Evolutionary conservation across 495 filamentous ascomycete genomes (phyloP).

Genomic region (Collariella sp.): DNA sequence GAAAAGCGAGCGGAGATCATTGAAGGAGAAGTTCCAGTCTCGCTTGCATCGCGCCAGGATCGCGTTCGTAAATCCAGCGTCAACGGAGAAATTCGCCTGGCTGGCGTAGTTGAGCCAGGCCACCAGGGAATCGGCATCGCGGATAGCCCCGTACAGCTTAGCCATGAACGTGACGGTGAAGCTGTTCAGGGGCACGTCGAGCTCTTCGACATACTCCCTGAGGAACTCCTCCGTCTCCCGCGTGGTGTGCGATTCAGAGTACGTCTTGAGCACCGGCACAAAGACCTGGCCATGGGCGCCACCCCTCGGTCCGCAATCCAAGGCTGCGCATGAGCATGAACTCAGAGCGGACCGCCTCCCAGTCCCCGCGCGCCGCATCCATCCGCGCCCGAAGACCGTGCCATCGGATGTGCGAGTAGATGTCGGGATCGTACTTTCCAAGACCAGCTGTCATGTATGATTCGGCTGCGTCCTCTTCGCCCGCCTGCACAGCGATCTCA

Average conservation of each 20-base stretch:
- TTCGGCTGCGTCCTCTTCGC: conserved; percentile 23
- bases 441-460: conserved; percentile 17
- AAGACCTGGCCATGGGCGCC: conserved; percentile 29
- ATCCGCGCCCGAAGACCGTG: conserved; percentile 33
- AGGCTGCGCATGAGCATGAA: too few species aligned
- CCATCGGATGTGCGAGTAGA: conserved; percentile 21
- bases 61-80: conserved; percentile 32
- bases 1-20: conserved; percentile 31
- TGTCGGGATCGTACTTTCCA: conserved; percentile 9
- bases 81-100: conserved; percentile 25
- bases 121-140: conserved; percentile 32
- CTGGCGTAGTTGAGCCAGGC: conserved; percentile 33
- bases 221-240: conserved; percentile 38
- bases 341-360: conserved; percentile 32
- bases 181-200: conserved; percentile 28
- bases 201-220: conserved; percentile 25
- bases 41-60: conserved; percentile 32
- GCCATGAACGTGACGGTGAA: conserved; percentile 38
- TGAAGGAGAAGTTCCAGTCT: conserved; percentile 32
- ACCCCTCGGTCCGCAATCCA: background rate
- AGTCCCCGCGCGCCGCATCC: conserved; percentile 38
- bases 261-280: conserved; percentile 37
- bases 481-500: conserved; percentile 32
- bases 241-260: conserved; percentile 31
- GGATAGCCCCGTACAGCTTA: conserved; percentile 34